Evolutionary conservation across 2,329 filamentous ascomycete genomes (phyloP), one percentile per base, ranked within the genome.

Genomic region (Corynespora cassiicola): DNA sequence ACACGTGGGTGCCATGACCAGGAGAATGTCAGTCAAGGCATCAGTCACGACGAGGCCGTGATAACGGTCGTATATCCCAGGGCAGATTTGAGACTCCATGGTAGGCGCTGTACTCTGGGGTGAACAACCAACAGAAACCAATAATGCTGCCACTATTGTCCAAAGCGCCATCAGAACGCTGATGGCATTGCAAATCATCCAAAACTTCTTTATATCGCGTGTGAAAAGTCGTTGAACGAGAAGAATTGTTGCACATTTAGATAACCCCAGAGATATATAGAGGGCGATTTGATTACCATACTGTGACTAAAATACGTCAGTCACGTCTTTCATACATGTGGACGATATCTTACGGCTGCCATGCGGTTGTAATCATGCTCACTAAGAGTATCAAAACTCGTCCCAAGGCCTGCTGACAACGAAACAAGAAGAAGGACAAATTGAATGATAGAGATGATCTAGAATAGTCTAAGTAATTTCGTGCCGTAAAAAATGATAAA

Each of bases 141-240:
- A 30, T 3, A 58, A 28, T 3, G 45, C 45, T 7, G 55, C 44
- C 2, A 44, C 18, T 3, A 60, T 15, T 15, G 54, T 61, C 56
- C 61, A 65, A 5, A 46, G 11, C 3, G 45, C 9, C 18, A 53
- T 42, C 10, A 45, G 7, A 6, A 11, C 52, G 7, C 40, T 46
- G 14, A 55, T 31, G 14, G 52, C 23, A 21, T 62, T 56, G 21
- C 60, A 64, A 1, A 56, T 43, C 6, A 47, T 25, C 49, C 54
- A 55, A 7, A 53, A 51, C 17, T 35, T 37, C 31, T 44, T 52
- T 45, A 58, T 56, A 32, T 65, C 61, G 5, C 51, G 42, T 5
- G 48, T 56, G 38, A 63, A 65, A 2, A 65, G 36, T 3, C 62
- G 53, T 26, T 50, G 55, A 20, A 61, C 50, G 5, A 65, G 45